Percentiles rank a stretch among this genome's conserved stretches.
These are phyloP conservation scores for Colletotrichum neosansevieriae DNA, from an alignment of 2,329 filamentous ascomycete genomes.

Conservation along the genomic window DNA sequence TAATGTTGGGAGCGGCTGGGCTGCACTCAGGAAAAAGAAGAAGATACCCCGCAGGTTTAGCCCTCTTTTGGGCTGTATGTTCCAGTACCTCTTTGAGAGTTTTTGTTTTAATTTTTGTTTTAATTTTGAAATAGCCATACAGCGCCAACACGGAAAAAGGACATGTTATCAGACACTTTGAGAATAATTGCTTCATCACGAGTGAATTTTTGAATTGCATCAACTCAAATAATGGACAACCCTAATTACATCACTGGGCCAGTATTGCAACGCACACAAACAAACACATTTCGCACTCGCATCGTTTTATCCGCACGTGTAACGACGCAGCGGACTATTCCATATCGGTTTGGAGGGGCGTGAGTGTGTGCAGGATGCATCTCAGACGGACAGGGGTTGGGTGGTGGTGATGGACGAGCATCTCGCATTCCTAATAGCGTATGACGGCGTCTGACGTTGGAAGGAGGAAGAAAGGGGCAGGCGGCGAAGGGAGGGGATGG, in stretches of 20 bases:
- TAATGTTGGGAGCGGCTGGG: constrained; percentile 27
- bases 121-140: constrained; percentile 21
- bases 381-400: constrained; percentile 34
- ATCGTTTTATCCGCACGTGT: not conserved
- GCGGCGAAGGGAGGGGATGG: constrained; percentile 19
- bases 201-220: not conserved
- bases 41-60: constrained; percentile 40
- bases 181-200: not conserved
- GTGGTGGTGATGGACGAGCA: constrained; percentile 12
- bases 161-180: not conserved
- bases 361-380: constrained; percentile 37
- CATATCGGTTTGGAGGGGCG: constrained; percentile 27
- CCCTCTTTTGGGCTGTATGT: constrained; percentile 36
- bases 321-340: constrained; percentile 31
- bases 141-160: constrained; percentile 14
- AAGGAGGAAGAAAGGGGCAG: not conserved
- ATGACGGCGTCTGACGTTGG: too few species aligned
- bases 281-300: not conserved
- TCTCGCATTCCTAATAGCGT: constrained; percentile 18
- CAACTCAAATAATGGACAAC: not conserved
- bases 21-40: constrained; percentile 36
- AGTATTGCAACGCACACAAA: constrained; percentile 10
- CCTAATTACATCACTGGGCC: constrained; percentile 7
- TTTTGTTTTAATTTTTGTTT: too few species aligned
- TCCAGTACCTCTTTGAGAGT: constrained; percentile 21